Evolutionary conservation across 169 alveolate species (phyloP), one percentile per base, ranked within the genome.

Genomic region (Toxoplasma gondii): DNA sequence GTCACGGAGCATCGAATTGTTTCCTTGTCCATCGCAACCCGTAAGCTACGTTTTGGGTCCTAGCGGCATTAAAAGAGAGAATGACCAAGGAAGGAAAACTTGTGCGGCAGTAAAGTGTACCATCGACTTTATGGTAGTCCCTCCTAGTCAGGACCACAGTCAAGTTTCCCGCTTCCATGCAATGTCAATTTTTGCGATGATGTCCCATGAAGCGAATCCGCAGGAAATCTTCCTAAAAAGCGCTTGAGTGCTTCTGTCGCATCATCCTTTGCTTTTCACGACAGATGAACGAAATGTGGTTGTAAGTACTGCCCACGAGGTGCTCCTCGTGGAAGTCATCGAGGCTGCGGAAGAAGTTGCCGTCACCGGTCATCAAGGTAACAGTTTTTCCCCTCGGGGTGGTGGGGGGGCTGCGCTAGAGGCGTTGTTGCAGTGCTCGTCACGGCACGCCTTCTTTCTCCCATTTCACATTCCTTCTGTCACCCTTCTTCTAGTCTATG

Each of bases 1-100:
- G 58, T 93, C 39, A 41, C 93, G 58, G 84, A 86, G 45, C 49
- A 53, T 88, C 86, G 69, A 78, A 86, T 93, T 86, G 58, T 88
- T 39, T 78, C 90, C 74, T 69, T 93, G 49, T 86, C 83, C 70
- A 78, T 70, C 38, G 95, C 70, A 70, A 19, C n/a, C 29, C 43
- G 95, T 93, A 74, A 86, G 95, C 88, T 49, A 5, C 27, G 12
- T 49, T 49, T 17, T 1, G 58, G 58, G 22, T 49, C 58, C 58
- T 49, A 49, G 22, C 58, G 58, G 58, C 58, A 17, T 49, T 39
- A 39, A 0, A 0, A 49, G 58, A 49, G 27, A 49, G 58, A 49
- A 0, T 9, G 22, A 12, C 16, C 58, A 49, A 49, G 58, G 58
- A 49, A 49, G 58, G 58, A 0, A 49, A 49, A 17, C 27, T 17